phyloP scores from a whole-genome alignment of 192 early-diverging fungal genomes.

The Linnemannia schmuckeri region DNA sequence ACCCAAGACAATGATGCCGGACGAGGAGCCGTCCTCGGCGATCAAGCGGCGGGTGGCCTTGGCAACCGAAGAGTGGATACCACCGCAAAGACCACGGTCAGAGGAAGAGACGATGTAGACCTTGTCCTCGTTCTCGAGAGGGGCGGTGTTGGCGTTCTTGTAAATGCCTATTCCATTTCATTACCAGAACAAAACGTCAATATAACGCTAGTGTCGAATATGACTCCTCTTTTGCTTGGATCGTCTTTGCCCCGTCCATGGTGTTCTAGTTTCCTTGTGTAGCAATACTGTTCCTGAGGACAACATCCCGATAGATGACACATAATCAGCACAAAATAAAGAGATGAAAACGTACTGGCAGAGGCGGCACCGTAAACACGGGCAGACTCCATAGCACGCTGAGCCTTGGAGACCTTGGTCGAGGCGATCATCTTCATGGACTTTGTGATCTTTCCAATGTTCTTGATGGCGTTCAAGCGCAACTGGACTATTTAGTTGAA shows the following conservation, averaged over 20 bases:
- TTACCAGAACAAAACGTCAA: background rate
- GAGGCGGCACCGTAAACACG: slow-evolving; percentile 79
- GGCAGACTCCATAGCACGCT: slow-evolving; percentile 90
- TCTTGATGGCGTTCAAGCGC: slow-evolving; percentile 95
- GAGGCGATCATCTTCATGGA: slow-evolving; percentile 99
- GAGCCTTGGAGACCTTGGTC: slow-evolving; percentile 94
- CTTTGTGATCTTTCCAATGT: slow-evolving; percentile 99
- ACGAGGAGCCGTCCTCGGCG: slow-evolving; percentile 49
- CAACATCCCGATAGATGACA: slow-evolving; percentile 5
- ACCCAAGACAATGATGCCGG: slow-evolving; percentile 82
- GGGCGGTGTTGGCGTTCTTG: slow-evolving; percentile 78
- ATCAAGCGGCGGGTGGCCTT: slow-evolving; percentile 83
- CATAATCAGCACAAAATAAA: background rate
- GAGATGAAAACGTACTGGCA: slow-evolving; percentile 61
- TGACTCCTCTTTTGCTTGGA: background rate
- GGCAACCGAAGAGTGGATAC: slow-evolving; percentile 96
- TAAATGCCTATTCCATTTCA: slow-evolving; percentile 69
- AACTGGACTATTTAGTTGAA: slow-evolving; percentile 78
- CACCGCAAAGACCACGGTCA: slow-evolving; percentile 98
- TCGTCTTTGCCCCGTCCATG: background rate
- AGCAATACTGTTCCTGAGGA: too few species aligned
- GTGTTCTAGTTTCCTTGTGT: background rate
- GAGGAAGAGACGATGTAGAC: slow-evolving; percentile 89
- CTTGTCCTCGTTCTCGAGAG: slow-evolving; percentile 74
- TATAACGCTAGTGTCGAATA: background rate